Conservation (phyloP, 805 yeast species). For the Ogataea pignaliae region DNA sequence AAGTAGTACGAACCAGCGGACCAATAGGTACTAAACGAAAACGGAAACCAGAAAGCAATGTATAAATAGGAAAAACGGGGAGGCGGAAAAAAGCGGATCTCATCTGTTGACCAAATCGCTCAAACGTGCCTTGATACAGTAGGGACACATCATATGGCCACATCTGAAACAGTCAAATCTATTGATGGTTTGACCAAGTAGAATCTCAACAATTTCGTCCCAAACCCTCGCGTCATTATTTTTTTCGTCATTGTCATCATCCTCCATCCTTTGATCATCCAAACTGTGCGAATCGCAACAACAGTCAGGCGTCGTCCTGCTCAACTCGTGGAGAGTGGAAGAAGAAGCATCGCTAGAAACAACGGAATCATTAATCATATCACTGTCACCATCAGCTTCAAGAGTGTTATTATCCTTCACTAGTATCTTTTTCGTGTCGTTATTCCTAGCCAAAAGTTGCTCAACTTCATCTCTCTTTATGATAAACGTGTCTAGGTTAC, state of each 20-base stretch:
- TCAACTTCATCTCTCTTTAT: constrained; percentile 1
- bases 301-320: neutral
- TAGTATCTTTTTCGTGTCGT: too few relatives aligned
- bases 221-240: constrained; percentile 2
- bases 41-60: too few relatives aligned
- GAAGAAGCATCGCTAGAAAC: too few relatives aligned
- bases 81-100: neutral
- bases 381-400: too few relatives aligned
- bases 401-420: too few relatives aligned
- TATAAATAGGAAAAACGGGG: too few relatives aligned
- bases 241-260: neutral
- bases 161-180: constrained; percentile 28
- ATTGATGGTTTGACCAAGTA: constrained; percentile 11
- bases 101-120: constrained; percentile 15
- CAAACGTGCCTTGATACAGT: constrained; percentile 27
- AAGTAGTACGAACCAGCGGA: too few relatives aligned
- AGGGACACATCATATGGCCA: constrained; percentile 31
- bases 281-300: neutral
- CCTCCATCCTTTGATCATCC: neutral
- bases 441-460: too few relatives aligned
- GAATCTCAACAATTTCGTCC: constrained; percentile 10
- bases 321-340: too few relatives aligned
- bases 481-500: constrained; percentile 20
- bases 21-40: too few relatives aligned
- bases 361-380: too few relatives aligned